A percentile compares a stretch with the other conserved stretches of the same genome.
Evolutionary conservation across 2,329 filamentous ascomycete genomes (phyloP).

Genomic region (Botrytis medusae): DNA sequence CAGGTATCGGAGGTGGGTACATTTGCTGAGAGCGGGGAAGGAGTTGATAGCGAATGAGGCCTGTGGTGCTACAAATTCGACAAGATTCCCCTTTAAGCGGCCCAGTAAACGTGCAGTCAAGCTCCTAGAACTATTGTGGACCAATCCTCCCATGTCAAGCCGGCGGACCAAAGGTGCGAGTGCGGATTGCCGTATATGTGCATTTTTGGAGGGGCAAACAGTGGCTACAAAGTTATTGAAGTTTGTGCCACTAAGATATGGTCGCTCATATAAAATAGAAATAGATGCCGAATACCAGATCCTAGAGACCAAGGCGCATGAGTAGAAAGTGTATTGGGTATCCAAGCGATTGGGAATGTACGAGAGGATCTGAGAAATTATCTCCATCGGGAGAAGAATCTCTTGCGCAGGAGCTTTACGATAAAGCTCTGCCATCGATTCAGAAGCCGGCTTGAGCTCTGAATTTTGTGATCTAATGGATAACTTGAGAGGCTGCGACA

Average conservation of each 20-base stretch:
- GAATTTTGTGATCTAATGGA: conserved; percentile 12
- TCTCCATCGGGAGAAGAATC: conserved; percentile 38
- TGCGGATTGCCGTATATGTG: conserved; percentile 38
- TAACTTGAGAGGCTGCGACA: conserved; percentile 33
- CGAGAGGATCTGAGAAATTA: conserved; percentile 37
- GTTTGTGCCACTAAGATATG: conserved; percentile 36
- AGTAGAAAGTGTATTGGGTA: conserved; percentile 34
- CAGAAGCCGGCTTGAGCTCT: not conserved
- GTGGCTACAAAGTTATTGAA: conserved; percentile 39
- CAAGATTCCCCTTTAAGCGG: conserved; percentile 38
- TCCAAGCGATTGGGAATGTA: conserved; percentile 32
- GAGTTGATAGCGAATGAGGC: conserved; percentile 40
- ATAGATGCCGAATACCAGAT: conserved; percentile 38
- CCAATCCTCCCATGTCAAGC: conserved; percentile 40
- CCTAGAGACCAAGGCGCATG: conserved; percentile 37
- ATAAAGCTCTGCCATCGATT: not conserved
- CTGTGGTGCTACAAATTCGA: conserved; percentile 40
- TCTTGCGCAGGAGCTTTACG: conserved; percentile 27
- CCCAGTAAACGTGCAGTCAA: conserved; percentile 39
- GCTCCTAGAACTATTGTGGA: conserved; percentile 38
- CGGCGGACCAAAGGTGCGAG: conserved; percentile 35
- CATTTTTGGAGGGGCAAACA: conserved; percentile 41
- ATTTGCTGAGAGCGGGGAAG: conserved; percentile 41
- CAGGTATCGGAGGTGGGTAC: conserved; percentile 36
- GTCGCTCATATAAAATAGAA: conserved; percentile 34